These are phyloP conservation scores for Candida sanyaensis DNA, from an alignment of 1,139 yeast species.

Conservation along the genomic window DNA sequence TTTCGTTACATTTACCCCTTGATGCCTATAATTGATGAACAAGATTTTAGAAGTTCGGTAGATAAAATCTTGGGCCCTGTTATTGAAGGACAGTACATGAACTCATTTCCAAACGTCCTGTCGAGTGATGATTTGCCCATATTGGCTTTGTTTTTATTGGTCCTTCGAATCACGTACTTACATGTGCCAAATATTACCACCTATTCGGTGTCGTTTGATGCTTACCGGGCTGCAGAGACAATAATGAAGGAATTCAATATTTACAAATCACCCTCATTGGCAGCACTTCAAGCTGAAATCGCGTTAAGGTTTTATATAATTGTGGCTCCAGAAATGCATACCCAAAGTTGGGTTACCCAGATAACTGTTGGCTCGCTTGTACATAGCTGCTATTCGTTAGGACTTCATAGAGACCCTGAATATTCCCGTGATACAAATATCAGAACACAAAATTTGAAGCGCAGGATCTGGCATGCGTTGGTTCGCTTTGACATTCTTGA, in stretches of 20 bases:
- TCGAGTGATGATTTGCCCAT: constrained; percentile 28
- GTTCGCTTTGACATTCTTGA: constrained; percentile 21
- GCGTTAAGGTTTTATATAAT: constrained; percentile 28
- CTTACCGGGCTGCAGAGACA: constrained; percentile 29
- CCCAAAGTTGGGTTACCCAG: constrained; percentile 18
- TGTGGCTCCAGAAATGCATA: constrained; percentile 31
- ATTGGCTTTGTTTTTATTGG: constrained; percentile 24
- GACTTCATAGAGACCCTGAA: constrained; percentile 54
- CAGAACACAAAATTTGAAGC: constrained; percentile 28
- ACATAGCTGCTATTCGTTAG: constrained; percentile 51
- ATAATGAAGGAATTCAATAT: constrained; percentile 39
- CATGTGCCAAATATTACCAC: constrained; percentile 20
- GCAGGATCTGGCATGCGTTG: constrained; percentile 47
- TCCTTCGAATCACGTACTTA: constrained; percentile 29
- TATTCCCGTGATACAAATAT: constrained; percentile 22
- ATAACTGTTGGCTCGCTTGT: constrained; percentile 37
- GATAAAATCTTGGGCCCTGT: constrained; percentile 16
- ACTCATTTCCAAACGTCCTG: constrained; percentile 21
- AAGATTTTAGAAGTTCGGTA: constrained; percentile 20
- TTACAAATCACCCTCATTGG: constrained; percentile 42
- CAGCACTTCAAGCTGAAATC: constrained; percentile 48
- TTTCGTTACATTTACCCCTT: constrained; percentile 45
- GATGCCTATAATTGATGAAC: constrained; percentile 50
- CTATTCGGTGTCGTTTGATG: constrained; percentile 32
- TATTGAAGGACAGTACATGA: constrained; percentile 16